phyloP scores from a whole-genome alignment of 345 rosid genomes.

The Sisymbrium irio region DNA sequence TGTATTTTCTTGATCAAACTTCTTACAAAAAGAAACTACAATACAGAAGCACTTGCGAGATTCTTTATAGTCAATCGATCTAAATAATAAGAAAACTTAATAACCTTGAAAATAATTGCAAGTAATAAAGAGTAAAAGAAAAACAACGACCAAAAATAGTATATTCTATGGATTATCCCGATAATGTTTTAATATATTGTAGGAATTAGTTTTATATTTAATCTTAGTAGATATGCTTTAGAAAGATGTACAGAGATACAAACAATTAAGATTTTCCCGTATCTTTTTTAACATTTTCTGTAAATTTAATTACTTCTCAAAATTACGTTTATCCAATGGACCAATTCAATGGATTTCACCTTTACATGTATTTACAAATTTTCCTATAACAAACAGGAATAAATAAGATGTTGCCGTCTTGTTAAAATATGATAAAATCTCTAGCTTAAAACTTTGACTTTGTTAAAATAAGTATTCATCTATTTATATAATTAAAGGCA shows the following conservation, averaged over 20 bases:
- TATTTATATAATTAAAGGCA: conserved; percentile 10
- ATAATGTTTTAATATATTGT: not conserved
- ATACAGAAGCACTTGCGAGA: not conserved
- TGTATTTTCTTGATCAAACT: too few species aligned
- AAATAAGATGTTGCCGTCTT: conserved; percentile 2
- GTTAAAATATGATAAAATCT: not conserved
- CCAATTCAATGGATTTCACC: not conserved
- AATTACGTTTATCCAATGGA: not conserved
- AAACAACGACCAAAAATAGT: not conserved
- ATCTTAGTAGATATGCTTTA: not conserved
- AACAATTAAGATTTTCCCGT: not conserved
- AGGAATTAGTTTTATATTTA: not conserved
- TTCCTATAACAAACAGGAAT: not conserved
- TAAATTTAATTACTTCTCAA: not conserved
- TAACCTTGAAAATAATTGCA: not conserved
- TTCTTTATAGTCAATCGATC: not conserved
- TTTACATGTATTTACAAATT: not conserved
- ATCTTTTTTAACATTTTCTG: not conserved
- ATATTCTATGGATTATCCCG: conserved; percentile 14
- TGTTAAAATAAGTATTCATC: not conserved
- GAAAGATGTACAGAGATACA: not conserved
- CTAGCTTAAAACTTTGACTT: conserved; percentile 2
- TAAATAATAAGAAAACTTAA: not conserved
- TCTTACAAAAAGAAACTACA: too few species aligned
- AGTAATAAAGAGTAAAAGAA: not conserved